A percentile compares a stretch with the other conserved stretches of the same genome.
These are phyloP conservation scores for Suillus lakei DNA, from an alignment of 768 basidiomycete species.

Conservation along the genomic window DNA sequence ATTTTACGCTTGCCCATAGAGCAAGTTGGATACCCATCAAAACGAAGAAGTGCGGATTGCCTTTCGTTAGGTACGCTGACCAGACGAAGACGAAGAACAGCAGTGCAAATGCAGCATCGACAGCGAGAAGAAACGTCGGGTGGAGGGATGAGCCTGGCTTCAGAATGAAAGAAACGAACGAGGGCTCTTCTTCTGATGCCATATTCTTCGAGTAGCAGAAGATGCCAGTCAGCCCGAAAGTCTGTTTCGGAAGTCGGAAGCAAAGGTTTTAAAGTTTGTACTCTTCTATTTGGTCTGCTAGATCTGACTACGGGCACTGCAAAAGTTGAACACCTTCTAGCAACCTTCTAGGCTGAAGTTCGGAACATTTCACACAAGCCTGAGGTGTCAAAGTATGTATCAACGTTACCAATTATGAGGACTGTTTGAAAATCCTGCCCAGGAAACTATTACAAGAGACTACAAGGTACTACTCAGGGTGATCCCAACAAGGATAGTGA, in stretches of 20 bases:
- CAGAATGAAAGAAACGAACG: constrained; percentile 62
- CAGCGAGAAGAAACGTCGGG: constrained; percentile 64
- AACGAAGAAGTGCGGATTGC: constrained; percentile 69
- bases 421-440: neutral
- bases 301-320: too few species aligned
- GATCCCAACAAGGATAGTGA: neutral
- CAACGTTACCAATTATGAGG: neutral
- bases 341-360: neutral
- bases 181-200: constrained; percentile 16
- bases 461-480: neutral
- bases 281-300: neutral
- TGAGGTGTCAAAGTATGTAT: neutral
- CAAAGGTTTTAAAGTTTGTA: neutral
- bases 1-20: constrained; percentile 83
- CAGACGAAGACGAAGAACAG: constrained; percentile 64
- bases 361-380: neutral
- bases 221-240: neutral
- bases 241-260: neutral
- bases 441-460: neutral
- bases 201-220: neutral
- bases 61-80: constrained; percentile 63
- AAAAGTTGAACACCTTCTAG: too few species aligned
- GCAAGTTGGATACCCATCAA: constrained; percentile 68
- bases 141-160: constrained; percentile 79
- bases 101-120: constrained; percentile 63